Base-by-base conservation (phyloP, 306 rosid genomes). In the Trichosanthes truncata region DNA sequence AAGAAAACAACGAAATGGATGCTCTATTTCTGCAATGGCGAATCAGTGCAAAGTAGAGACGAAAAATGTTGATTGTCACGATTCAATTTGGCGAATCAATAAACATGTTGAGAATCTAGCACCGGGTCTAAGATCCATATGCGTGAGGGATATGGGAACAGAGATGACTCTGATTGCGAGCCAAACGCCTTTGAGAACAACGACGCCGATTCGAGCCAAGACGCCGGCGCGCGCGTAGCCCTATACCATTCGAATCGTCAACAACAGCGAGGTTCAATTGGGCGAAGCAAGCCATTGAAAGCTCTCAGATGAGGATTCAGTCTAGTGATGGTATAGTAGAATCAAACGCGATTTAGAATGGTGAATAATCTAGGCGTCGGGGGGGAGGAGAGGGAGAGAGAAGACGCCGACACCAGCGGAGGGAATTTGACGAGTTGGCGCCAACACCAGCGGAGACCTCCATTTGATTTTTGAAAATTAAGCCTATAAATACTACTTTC, bases 161-260 rank as follows among this genome's bases (percentile, higher is more conserved):
- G 97, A 95, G 80, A 95, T 95, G 98, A 95, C 98, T 26, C 98
- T 97, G 6, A 87, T 89, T 84, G 96, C 97, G 4, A 92, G 97
- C 72, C 93, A 88, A 68, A 96, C 91, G 82, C 97, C 97, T 79
- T 94, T 97, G n/a, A 91, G 97, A 83, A 91, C 93, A 41, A 88
- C 89, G 35, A 94, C 98, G 3, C 98, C 98, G 8, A 81, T 92
- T 52, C 84, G 97, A 77, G 95, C 95, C 14, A 91, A 92, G 52
- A 91, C 97, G 69, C 97, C 93, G 3, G 90, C 80, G 21, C n/a
- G 59, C 80, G 0, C 79, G 94, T 49, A 94, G 98, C 78, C 98
- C 97, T 0, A 84, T 89, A 48, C 84, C 89, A 51, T 94, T 93
- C 3, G 97, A 93, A 53, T 83, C 92, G 41, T 89, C 93, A 3